phyloP scores from a whole-genome alignment of 192 early-diverging fungal genomes.

The Rhizophagus prolifer region DNA sequence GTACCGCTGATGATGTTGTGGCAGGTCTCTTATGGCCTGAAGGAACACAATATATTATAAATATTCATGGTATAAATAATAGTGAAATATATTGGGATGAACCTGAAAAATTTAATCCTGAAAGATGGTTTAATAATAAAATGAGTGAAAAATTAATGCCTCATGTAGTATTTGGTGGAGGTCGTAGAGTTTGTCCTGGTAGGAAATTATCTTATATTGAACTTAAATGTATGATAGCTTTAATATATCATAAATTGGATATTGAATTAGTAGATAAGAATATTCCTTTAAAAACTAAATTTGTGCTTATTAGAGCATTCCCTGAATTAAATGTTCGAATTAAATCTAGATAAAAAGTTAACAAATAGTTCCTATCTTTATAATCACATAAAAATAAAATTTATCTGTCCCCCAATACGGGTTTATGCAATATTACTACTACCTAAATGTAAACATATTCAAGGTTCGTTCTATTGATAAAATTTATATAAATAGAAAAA shows the following conservation, averaged over 20 bases:
- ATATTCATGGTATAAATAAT: neutral
- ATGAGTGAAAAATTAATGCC: neutral
- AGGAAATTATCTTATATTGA: neutral
- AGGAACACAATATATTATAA: neutral
- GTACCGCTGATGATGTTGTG: neutral
- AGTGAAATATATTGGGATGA: neutral
- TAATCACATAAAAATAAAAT: no score
- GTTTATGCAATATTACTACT: no score
- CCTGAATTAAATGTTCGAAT: no score
- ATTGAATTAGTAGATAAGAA: slow-evolving; percentile 5
- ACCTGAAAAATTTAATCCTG: slow-evolving; percentile 21
- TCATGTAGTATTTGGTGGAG: slow-evolving; percentile 3
- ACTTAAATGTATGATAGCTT: neutral
- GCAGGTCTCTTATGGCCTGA: neutral
- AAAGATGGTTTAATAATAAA: neutral
- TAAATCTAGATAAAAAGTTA: no score
- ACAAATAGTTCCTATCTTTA: no score
- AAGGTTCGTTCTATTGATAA: no score
- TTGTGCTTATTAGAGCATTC: no score
- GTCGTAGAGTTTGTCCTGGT: slow-evolving; percentile 4
- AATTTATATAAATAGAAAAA: no score
- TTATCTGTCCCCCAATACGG: no score
- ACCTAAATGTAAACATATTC: no score
- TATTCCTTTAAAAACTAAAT: neutral
- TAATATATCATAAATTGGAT: slow-evolving; percentile 1